A percentile compares a stretch with the other conserved stretches of the same genome.
phyloP scores from a whole-genome alignment of 352 stramenopile genomes.

The Thalassiosira exigua region DNA sequence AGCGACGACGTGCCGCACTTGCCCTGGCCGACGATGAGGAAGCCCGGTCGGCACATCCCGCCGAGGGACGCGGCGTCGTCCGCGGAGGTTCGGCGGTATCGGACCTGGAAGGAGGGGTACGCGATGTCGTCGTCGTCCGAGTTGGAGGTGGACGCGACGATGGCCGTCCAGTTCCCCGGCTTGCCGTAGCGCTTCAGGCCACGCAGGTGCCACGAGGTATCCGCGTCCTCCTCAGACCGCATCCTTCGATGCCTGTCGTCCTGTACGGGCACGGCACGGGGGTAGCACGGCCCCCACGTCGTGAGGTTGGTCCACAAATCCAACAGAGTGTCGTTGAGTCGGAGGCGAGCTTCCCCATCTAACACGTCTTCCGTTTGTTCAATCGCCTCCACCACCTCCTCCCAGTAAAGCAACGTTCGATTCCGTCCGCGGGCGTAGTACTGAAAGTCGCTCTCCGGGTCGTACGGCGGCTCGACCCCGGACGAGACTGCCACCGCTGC shows the following conservation, averaged over 20 bases:
- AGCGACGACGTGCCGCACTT: constrained; percentile 84
- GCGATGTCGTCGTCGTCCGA: constrained; percentile 20
- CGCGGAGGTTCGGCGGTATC: background rate
- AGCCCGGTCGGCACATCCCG: constrained; percentile 74
- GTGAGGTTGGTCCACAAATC: constrained; percentile 34
- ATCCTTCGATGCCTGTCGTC: background rate
- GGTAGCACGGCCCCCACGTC: constrained; percentile 45
- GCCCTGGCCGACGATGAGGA: constrained; percentile 83
- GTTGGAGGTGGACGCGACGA: constrained; percentile 31
- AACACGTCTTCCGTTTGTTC: constrained; percentile 22
- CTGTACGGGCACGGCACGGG: constrained; percentile 1
- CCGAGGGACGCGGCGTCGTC: constrained; percentile 4
- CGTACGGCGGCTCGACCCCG: constrained; percentile 21
- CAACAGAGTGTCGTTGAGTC: background rate
- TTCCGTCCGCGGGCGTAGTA: constrained; percentile 21
- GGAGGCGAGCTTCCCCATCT: background rate
- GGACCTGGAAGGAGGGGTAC: constrained; percentile 29
- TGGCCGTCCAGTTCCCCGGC: constrained; percentile 28
- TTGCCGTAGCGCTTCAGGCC: background rate
- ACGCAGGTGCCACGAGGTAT: too few species aligned
- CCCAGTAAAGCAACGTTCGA: constrained; percentile 41
- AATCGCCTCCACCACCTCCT: constrained; percentile 43
- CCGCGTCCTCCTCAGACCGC: background rate
- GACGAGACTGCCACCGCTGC: background rate
- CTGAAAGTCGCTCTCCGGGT: constrained; percentile 39